phyloP scores from a whole-genome alignment of 768 basidiomycete genomes.

The Russula lepida region DNA sequence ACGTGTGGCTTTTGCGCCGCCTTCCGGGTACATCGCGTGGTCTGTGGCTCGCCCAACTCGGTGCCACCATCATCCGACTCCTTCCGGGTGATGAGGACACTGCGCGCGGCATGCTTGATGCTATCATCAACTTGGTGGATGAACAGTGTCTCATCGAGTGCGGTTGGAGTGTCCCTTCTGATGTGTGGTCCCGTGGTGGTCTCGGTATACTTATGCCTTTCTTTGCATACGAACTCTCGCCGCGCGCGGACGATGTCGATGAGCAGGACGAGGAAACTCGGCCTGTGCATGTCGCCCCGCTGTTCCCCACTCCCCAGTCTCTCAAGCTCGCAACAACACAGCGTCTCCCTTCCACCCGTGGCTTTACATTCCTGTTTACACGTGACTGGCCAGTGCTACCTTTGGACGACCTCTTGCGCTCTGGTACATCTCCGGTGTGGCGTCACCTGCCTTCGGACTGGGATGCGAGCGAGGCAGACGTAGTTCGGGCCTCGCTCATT shows the following conservation, averaged over 20 bases:
- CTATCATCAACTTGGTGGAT: conserved; percentile 33
- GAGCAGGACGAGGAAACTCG: not conserved
- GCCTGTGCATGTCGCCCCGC: conserved; percentile 40
- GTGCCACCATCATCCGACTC: conserved; percentile 45
- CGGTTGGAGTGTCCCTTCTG: conserved; percentile 31
- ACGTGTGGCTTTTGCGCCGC: conserved; percentile 50
- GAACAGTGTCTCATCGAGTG: conserved; percentile 35
- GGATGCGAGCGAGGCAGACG: conserved; percentile 72
- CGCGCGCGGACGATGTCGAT: conserved; percentile 24
- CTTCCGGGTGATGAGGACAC: conserved; percentile 70
- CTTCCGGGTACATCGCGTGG: conserved; percentile 48
- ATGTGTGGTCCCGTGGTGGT: conserved; percentile 46
- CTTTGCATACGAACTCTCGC: conserved; percentile 39
- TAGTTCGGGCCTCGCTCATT: conserved; percentile 60
- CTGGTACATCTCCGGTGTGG: conserved; percentile 66
- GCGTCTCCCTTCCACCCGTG: conserved; percentile 28
- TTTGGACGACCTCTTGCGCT: conserved; percentile 72
- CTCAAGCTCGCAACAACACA: conserved; percentile 52
- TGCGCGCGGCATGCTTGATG: conserved; percentile 37
- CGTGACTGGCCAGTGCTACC: conserved; percentile 64
- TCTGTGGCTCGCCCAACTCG: conserved; percentile 60
- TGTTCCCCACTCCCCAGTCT: conserved; percentile 42
- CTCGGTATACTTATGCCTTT: conserved; percentile 51
- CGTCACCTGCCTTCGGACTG: conserved; percentile 56
- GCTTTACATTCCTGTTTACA: conserved; percentile 38